phyloP scores from a whole-genome alignment of 2,329 filamentous ascomycete genomes.

The Nemania serpens region DNA sequence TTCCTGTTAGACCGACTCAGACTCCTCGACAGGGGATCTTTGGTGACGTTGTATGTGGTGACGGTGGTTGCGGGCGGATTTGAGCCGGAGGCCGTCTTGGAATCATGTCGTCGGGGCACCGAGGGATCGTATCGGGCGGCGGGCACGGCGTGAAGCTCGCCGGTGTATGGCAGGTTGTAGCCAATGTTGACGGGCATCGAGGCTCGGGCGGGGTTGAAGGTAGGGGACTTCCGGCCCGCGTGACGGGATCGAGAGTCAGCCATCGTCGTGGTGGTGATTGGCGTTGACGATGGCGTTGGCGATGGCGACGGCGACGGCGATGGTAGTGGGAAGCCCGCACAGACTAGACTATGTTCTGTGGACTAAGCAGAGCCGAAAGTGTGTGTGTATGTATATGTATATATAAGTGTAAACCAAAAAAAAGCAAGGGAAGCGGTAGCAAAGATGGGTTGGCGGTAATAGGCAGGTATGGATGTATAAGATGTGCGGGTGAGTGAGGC shows the following conservation, averaged over 20 bases:
- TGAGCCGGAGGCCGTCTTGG: slow-evolving; percentile 31
- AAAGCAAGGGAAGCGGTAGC: neutral
- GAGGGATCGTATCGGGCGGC: slow-evolving; percentile 44
- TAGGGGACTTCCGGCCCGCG: slow-evolving; percentile 50
- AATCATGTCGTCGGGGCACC: slow-evolving; percentile 43
- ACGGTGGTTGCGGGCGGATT: slow-evolving; percentile 51
- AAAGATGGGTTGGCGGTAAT: neutral
- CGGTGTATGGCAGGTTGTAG: slow-evolving; percentile 55
- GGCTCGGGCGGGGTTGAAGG: slow-evolving; percentile 55
- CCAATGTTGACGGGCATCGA: slow-evolving; percentile 58
- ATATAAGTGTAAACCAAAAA: too few species aligned
- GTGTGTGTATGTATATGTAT: too few species aligned
- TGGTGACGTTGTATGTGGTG: slow-evolving; percentile 61
- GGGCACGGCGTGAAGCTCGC: slow-evolving; percentile 60
- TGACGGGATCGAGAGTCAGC: slow-evolving; percentile 53
- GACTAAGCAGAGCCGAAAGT: neutral
- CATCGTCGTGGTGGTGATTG: slow-evolving; percentile 44
- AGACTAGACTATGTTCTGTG: neutral
- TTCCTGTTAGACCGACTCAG: slow-evolving; percentile 49
- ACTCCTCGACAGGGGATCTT: slow-evolving; percentile 55
- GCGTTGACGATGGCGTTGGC: too few species aligned
- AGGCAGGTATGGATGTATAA: neutral
- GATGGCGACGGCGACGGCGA: neutral
- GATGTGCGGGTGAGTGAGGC: too few species aligned
- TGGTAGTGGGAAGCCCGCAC: neutral